These are phyloP conservation scores for Parascedosporium putredinis DNA, from an alignment of 2,329 filamentous ascomycete species.

Conservation along the genomic window DNA sequence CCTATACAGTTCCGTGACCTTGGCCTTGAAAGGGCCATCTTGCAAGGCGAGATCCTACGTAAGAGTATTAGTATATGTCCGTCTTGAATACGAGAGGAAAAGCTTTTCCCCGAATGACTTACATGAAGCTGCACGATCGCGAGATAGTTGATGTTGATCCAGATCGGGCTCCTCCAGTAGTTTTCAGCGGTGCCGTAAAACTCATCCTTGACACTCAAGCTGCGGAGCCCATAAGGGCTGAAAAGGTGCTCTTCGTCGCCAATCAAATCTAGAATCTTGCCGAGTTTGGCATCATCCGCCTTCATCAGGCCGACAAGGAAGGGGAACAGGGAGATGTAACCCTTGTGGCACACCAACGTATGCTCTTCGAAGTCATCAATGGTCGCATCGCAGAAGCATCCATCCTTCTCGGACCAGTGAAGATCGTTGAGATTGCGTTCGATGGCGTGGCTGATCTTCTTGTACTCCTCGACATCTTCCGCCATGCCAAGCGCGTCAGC, in stretches of 20 bases:
- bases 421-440: conserved; percentile 79
- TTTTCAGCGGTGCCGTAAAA: conserved; percentile 89
- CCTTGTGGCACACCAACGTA: conserved; percentile 84
- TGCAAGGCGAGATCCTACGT: conserved; percentile 51
- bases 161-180: conserved; percentile 91
- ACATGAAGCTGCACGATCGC: conserved; percentile 68
- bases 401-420: conserved; percentile 75
- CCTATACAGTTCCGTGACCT: conserved; percentile 65
- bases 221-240: conserved; percentile 79
- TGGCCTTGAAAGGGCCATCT: conserved; percentile 56
- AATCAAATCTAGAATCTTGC: conserved; percentile 66
- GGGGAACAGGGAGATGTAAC: conserved; percentile 88
- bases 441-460: conserved; percentile 64
- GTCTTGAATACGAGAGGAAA: conserved; percentile 4
- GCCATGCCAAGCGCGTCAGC: conserved; percentile 62
- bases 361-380: conserved; percentile 94
- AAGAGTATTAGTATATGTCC: not conserved
- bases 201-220: conserved; percentile 71
- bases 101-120: no score
- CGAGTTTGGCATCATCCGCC: conserved; percentile 63
- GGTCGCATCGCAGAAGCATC: conserved; percentile 88
- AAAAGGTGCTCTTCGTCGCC: conserved; percentile 78
- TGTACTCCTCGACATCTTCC: conserved; percentile 68
- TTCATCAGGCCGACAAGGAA: conserved; percentile 76
- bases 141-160: conserved; percentile 95